These are phyloP conservation scores for Curvularia hawaiiensis DNA, from an alignment of 2,329 filamentous ascomycete species.

Conservation along the genomic window DNA sequence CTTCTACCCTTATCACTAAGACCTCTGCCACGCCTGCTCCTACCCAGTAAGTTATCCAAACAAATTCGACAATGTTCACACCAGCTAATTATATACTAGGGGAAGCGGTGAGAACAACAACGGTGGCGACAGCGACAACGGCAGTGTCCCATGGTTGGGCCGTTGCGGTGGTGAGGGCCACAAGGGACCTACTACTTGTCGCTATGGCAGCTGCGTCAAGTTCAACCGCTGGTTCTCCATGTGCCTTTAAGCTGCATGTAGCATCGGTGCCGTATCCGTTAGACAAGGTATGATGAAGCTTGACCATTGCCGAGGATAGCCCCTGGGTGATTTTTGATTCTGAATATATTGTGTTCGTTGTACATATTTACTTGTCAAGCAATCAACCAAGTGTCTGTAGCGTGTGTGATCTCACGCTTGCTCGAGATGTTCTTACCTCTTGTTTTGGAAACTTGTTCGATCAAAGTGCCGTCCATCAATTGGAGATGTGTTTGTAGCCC, in stretches of 20 bases:
- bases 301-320: too few species aligned
- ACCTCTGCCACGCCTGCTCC: conserved; percentile 3
- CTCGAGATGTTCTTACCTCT: too few species aligned
- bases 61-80: not conserved
- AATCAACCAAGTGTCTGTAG: not conserved
- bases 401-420: too few species aligned
- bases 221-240: conserved; percentile 52
- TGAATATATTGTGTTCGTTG: not conserved
- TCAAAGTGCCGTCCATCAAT: not conserved
- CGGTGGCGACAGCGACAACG: not conserved
- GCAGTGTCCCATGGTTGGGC: conserved; percentile 24
- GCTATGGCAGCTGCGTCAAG: conserved; percentile 44
- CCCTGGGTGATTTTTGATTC: not conserved
- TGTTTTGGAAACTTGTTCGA: not conserved
- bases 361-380: not conserved
- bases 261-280: not conserved
- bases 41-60: not conserved
- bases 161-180: conserved; percentile 51
- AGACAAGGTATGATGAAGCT: not conserved
- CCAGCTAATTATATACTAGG: not conserved
- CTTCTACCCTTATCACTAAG: conserved; percentile 4
- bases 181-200: conserved; percentile 47
- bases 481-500: not conserved
- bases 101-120: not conserved
- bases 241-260: conserved; percentile 32